Evolutionary conservation across 805 yeast genomes (phyloP).

Genomic region (Ogataea naganishii): DNA sequence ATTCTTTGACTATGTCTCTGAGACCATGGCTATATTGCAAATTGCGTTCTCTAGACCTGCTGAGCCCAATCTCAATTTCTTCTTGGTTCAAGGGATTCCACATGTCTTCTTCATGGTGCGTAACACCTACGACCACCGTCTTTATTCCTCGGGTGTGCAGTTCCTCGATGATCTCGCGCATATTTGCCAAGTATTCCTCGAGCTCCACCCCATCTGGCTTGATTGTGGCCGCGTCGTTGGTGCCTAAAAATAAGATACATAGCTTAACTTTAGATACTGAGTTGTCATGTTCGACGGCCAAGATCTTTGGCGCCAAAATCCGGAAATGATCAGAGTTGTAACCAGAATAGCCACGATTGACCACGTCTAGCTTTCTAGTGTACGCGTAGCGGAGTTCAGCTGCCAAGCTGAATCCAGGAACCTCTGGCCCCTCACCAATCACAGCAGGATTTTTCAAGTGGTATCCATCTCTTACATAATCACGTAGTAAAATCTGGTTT

Average conservation of each 20-base stretch:
- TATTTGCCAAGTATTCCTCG: conserved; percentile 36
- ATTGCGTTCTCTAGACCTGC: conserved; percentile 33
- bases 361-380: conserved; percentile 47
- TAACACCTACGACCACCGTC: conserved; percentile 54
- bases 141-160: conserved; percentile 30
- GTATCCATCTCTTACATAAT: conserved; percentile 12
- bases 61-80: conserved; percentile 23
- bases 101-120: conserved; percentile 30
- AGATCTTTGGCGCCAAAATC: conserved; percentile 32
- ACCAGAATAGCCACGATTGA: conserved; percentile 65
- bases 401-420: too few species aligned
- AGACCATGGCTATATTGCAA: conserved; percentile 40
- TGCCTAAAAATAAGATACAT: conserved; percentile 57
- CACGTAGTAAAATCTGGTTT: too few species aligned
- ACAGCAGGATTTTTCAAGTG: too few species aligned
- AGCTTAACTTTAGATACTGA: conserved; percentile 14
- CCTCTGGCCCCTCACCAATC: too few species aligned
- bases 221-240: conserved; percentile 50
- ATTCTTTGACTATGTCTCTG: conserved; percentile 31
- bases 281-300: conserved; percentile 30
- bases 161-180: conserved; percentile 27
- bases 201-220: conserved; percentile 39
- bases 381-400: too few species aligned
- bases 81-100: conserved; percentile 25
- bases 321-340: conserved; percentile 55